Evolutionary conservation across 2,329 filamentous ascomycete genomes (phyloP).

Genomic region (Penicillium sp.): DNA sequence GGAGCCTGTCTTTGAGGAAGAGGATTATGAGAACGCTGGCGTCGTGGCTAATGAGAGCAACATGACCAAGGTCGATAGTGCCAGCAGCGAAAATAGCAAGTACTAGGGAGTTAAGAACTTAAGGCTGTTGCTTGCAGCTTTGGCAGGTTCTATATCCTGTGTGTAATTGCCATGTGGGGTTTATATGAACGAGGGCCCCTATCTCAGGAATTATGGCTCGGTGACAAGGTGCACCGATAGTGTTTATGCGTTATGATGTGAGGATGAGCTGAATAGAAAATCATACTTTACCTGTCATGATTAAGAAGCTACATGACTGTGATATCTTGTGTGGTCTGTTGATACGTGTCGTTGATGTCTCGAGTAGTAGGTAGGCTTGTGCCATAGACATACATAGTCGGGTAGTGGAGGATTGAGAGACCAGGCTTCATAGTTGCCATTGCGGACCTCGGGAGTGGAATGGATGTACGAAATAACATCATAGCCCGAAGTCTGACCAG

Average conservation of each 20-base stretch:
- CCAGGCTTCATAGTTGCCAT: too few species aligned
- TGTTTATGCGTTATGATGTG: background rate
- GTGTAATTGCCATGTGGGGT: background rate
- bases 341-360: too few species aligned
- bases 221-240: background rate
- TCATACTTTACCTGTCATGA: background rate
- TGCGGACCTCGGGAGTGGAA: too few species aligned
- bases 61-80: slow-evolving; percentile 35
- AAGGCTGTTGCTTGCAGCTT: background rate
- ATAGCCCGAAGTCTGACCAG: background rate
- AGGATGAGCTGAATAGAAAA: background rate
- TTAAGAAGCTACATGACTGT: background rate
- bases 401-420: too few species aligned
- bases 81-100: slow-evolving; percentile 43
- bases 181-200: background rate
- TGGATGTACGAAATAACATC: background rate
- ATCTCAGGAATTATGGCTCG: background rate
- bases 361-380: too few species aligned
- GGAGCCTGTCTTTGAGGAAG: slow-evolving; percentile 90
- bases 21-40: slow-evolving; percentile 64
- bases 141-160: background rate
- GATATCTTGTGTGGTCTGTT: too few species aligned
- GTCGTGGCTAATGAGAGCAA: slow-evolving; percentile 37
- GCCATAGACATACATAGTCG: too few species aligned
- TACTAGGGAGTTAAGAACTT: slow-evolving; percentile 1